phyloP scores from a whole-genome alignment of 768 basidiomycete genomes.

The Clitopilus passeckerianus region DNA sequence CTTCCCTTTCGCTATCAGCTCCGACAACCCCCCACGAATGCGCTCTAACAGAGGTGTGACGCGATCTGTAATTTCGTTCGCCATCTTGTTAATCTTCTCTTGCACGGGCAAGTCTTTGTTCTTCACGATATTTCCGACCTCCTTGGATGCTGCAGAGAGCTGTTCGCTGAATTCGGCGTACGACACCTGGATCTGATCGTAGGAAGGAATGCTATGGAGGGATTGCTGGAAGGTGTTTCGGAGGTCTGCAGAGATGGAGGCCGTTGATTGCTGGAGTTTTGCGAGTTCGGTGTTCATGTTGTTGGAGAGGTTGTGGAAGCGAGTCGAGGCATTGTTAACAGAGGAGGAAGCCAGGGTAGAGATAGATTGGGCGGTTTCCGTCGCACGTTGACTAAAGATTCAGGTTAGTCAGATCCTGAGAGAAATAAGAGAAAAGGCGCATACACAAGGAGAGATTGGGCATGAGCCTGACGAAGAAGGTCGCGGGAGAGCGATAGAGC shows the following conservation, averaged over 20 bases:
- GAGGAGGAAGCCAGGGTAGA: constrained; percentile 55
- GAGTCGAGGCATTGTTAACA: constrained; percentile 46
- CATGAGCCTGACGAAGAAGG: constrained; percentile 65
- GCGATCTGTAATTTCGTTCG: constrained; percentile 53
- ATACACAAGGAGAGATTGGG: constrained; percentile 62
- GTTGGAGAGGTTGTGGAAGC: constrained; percentile 57
- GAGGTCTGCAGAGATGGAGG: constrained; percentile 40
- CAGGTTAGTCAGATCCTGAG: constrained; percentile 4
- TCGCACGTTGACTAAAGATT: constrained; percentile 55
- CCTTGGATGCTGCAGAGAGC: constrained; percentile 41
- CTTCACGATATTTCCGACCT: constrained; percentile 49
- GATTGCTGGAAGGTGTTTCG: constrained; percentile 21
- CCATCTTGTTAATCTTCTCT: constrained; percentile 57
- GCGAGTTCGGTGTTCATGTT: constrained; percentile 64
- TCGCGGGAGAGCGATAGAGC: constrained; percentile 64
- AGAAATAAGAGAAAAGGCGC: constrained; percentile 16
- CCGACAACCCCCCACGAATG: constrained; percentile 35
- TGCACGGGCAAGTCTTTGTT: constrained; percentile 50
- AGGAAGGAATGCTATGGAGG: constrained; percentile 41
- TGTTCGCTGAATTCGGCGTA: constrained; percentile 46
- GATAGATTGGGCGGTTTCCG: constrained; percentile 61
- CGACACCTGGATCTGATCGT: constrained; percentile 46
- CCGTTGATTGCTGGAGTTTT: constrained; percentile 57
- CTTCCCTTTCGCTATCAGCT: constrained; percentile 26
- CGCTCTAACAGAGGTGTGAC: constrained; percentile 59